Base-by-base conservation (phyloP, 2,329 filamentous ascomycete species). In the Sporothrix curviconia region DNA sequence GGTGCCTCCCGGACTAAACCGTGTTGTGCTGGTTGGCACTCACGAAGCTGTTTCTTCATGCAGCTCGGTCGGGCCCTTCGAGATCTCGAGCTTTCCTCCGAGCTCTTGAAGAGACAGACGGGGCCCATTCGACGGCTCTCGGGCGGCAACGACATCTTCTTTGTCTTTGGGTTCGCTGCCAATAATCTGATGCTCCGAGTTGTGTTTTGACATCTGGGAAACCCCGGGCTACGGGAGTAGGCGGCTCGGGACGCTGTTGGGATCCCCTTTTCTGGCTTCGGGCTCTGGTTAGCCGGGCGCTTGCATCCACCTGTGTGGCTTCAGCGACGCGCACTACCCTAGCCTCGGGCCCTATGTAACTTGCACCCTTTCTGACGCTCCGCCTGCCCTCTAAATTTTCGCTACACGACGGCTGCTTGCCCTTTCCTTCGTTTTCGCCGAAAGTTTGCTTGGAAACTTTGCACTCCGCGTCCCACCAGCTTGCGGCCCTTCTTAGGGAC, bases 401-500 rank as follows among this genome's bases (percentile, higher is more conserved):
- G n/a, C n/a, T n/a, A n/a, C n/a, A n/a, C n/a, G n/a, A n/a, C n/a
- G n/a, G n/a, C n/a, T n/a, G n/a, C n/a, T n/a, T n/a, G n/a, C n/a
- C n/a, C n/a, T n/a, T n/a, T n/a, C n/a, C n/a, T n/a, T n/a, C n/a
- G n/a, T n/a, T n/a, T n/a, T n/a, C n/a, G n/a, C n/a, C n/a, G n/a
- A n/a, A n/a, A n/a, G 74, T 73, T 61, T 79, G 77, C 66, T 81
- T 82, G 0, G 80, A 79, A 0, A 63, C 73, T 62, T 82, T 83
- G 44, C 75, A n/a, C n/a, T n/a, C n/a, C n/a, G 75, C 3, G 73
- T 69, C n/a, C 69, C 75, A n/a, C n/a, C 22, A 76, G 66, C 63
- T 82, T 82, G 50, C 77, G 77, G 25, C 76, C 78, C 66, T 80
- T 83, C 68, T 83, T 83, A 4, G 78, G 74, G 11, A 78, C 70